These are phyloP conservation scores for Dictyostelium brefeldianum DNA, from an alignment of 78 protist genomes.

Conservation along the genomic window DNA sequence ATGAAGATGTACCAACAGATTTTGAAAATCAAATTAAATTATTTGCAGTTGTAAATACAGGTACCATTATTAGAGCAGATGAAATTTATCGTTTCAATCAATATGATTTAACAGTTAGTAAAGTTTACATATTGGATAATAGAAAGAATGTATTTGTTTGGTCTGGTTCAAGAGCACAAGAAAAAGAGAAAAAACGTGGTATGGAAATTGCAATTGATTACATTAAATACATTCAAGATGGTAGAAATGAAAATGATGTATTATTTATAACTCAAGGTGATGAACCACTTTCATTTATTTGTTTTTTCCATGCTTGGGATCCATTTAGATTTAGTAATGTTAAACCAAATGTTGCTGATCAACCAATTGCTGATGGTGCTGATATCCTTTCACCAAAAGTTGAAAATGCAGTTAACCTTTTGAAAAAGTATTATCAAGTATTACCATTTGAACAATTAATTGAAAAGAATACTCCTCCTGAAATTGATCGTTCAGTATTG, in stretches of 20 bases:
- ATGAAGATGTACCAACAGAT: slow-evolving; percentile 3
- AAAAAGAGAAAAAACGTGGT: slow-evolving; percentile 68
- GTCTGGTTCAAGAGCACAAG: slow-evolving; percentile 62
- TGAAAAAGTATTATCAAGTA: slow-evolving; percentile 68
- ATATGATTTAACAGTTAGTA: slow-evolving; percentile 47
- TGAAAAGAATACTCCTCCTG: slow-evolving; percentile 74
- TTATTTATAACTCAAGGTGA: slow-evolving; percentile 62
- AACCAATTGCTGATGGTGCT: slow-evolving; percentile 33
- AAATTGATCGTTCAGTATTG: slow-evolving; percentile 70
- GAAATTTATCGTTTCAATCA: slow-evolving; percentile 56
- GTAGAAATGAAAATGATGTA: slow-evolving; percentile 53
- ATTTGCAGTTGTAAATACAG: slow-evolving; percentile 51
- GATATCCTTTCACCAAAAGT: slow-evolving; percentile 41
- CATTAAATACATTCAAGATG: slow-evolving; percentile 11
- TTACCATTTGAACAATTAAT: slow-evolving; percentile 51
- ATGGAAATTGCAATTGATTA: slow-evolving; percentile 72
- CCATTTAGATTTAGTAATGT: slow-evolving; percentile 5
- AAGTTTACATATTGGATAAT: slow-evolving; percentile 36
- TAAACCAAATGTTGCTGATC: neutral
- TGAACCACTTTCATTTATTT: slow-evolving; percentile 56
- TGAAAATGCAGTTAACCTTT: slow-evolving; percentile 24
- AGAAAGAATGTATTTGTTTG: slow-evolving; percentile 51
- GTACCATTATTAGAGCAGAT: slow-evolving; percentile 71
- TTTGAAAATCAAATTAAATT: slow-evolving; percentile 15
- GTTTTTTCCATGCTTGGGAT: slow-evolving; percentile 74